Evolutionary conservation across 1,284 basidiomycete species (phyloP).

Genomic region (Moesziomyces parantarcticus): DNA sequence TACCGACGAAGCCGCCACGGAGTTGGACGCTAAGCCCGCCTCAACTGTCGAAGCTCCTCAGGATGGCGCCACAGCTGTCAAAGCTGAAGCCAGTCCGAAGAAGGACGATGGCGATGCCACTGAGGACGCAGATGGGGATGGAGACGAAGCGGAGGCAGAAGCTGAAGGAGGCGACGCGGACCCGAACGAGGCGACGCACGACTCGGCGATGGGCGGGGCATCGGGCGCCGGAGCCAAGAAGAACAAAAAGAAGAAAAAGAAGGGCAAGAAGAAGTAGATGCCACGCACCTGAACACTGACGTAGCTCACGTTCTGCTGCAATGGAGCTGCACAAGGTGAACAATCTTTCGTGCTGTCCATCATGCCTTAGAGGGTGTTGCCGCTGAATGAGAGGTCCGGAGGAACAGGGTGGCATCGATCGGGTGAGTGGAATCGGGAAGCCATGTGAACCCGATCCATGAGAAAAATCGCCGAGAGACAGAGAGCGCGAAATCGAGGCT

Average conservation of each 20-base stretch:
- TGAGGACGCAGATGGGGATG: conserved; percentile 73
- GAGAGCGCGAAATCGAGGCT: too few relatives aligned
- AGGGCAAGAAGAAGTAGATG: conserved; percentile 43
- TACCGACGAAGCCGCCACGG: not conserved
- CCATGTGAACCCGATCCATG: too few relatives aligned
- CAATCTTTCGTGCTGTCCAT: too few relatives aligned
- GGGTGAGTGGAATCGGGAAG: too few relatives aligned
- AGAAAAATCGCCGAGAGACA: too few relatives aligned
- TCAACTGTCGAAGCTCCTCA: not conserved
- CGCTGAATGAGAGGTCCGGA: too few relatives aligned
- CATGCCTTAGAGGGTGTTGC: too few relatives aligned
- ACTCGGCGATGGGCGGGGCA: conserved; percentile 82
- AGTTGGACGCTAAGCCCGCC: not conserved
- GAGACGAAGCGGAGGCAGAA: conserved; percentile 73
- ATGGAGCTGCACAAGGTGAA: too few relatives aligned
- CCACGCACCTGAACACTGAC: too few relatives aligned
- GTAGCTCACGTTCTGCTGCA: too few relatives aligned
- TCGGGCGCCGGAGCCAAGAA: conserved; percentile 80
- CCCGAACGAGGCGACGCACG: conserved; percentile 75
- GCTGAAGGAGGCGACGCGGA: conserved; percentile 73
- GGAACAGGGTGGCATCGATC: too few relatives aligned
- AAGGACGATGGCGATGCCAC: not conserved
- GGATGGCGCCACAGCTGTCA: not conserved
- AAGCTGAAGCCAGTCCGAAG: not conserved
- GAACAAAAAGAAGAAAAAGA: conserved; percentile 73